A percentile compares a stretch with the other conserved stretches of the same genome.
Evolutionary conservation across 2,329 filamentous ascomycete genomes (phyloP).

Genomic region (Claviceps pusilla): DNA sequence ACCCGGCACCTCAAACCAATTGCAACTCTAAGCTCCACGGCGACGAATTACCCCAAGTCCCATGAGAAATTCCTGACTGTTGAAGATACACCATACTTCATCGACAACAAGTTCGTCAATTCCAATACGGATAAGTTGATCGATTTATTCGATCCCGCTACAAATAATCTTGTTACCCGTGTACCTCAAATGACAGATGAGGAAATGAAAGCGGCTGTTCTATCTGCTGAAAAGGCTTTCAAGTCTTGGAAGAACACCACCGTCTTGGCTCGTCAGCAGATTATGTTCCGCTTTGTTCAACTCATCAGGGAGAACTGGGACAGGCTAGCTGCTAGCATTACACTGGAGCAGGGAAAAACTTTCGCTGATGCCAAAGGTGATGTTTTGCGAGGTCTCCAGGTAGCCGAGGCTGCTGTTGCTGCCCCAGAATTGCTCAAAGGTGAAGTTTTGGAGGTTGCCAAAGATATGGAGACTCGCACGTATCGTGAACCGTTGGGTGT

Average conservation of each 20-base stretch:
- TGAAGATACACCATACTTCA: conserved; percentile 62
- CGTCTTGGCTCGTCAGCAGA: conserved; percentile 60
- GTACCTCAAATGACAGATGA: conserved; percentile 68
- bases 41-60: conserved; percentile 50
- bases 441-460: conserved; percentile 70
- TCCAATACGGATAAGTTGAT: conserved; percentile 60
- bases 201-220: conserved; percentile 61
- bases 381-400: conserved; percentile 67
- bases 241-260: conserved; percentile 57
- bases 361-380: conserved; percentile 71
- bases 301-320: conserved; percentile 78
- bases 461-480: conserved; percentile 78
- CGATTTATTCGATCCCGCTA: conserved; percentile 68
- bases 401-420: conserved; percentile 67
- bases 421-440: conserved; percentile 72
- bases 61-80: conserved; percentile 57
- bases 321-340: conserved; percentile 69
- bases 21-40: conserved; percentile 37
- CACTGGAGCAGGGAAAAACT: conserved; percentile 78
- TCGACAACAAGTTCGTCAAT: conserved; percentile 63
- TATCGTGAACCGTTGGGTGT: conserved; percentile 73
- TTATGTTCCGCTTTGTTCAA: conserved; percentile 75
- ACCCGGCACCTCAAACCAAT: conserved; percentile 38
- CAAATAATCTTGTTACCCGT: conserved; percentile 70
- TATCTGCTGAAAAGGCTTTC: conserved; percentile 62